Percentiles rank a stretch among this genome's conserved stretches.
phyloP scores from a whole-genome alignment of 495 filamentous ascomycete species.

The Aspergillus conjunctus region DNA sequence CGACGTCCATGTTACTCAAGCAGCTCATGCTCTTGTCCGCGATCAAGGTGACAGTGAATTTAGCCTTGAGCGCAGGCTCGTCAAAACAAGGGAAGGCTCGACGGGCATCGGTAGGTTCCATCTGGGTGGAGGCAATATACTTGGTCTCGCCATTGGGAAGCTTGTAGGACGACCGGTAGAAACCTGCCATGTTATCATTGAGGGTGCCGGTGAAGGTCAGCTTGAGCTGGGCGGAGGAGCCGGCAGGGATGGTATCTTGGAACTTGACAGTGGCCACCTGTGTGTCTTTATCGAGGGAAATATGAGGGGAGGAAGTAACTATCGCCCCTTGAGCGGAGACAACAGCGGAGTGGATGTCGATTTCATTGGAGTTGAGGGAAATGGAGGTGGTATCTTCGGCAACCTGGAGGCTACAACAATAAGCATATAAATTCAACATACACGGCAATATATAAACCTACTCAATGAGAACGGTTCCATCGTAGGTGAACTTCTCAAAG shows the following conservation, averaged over 20 bases:
- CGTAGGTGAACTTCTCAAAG: constrained; percentile 63
- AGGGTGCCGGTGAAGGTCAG: constrained; percentile 62
- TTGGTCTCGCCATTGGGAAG: constrained; percentile 54
- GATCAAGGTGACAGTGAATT: constrained; percentile 65
- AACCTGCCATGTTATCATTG: constrained; percentile 70
- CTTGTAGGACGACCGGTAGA: constrained; percentile 70
- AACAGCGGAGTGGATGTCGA: constrained; percentile 78
- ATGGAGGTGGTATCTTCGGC: constrained; percentile 82
- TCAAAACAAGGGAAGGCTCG: constrained; percentile 72
- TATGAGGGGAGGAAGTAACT: constrained; percentile 53
- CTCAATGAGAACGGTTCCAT: constrained; percentile 66
- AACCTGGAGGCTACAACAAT: constrained; percentile 65
- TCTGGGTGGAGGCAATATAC: constrained; percentile 66
- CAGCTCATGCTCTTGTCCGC: constrained; percentile 64
- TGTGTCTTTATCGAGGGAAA: constrained; percentile 57
- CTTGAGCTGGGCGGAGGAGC: constrained; percentile 60
- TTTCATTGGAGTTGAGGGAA: constrained; percentile 82
- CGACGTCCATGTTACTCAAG: constrained; percentile 71
- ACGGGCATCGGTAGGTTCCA: constrained; percentile 67
- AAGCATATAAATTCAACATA: constrained; percentile 9
- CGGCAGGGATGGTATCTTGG: constrained; percentile 56
- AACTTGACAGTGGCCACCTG: constrained; percentile 65
- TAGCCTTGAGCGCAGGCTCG: constrained; percentile 69
- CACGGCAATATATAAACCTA: constrained; percentile 34
- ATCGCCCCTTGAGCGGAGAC: constrained; percentile 53